Evolutionary conservation across 2,329 filamentous ascomycete species (phyloP), one percentile per base, ranked within the genome.

Genomic region (Fusarium ambrosium): DNA sequence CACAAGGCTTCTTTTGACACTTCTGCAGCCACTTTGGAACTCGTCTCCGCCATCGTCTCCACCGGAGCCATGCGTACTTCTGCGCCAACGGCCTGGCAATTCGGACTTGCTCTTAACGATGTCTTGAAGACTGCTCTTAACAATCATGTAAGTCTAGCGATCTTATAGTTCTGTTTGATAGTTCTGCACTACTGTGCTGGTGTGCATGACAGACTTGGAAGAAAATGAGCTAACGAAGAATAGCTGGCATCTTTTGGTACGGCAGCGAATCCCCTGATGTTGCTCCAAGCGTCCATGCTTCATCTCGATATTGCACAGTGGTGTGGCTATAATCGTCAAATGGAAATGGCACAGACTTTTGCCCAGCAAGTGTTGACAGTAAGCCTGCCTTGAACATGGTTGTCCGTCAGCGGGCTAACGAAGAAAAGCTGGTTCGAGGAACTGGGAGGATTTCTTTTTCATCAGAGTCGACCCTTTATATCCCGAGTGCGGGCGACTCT

Each of bases 231-330:
- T 68, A 22, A 73, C 29, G 6, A 41, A 45, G 3, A 24, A n/a
- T 20, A 78, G 77, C 43, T 78, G 45, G 70, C 72, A 41, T 61
- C 61, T 10, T 68, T 65, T 39, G 65, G 56, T 39, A 53, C 61
- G 20, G 59, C 67, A 34, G 64, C 64, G 14, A 69, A 66, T 39
- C 77, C 77, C 37, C 62, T 75, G 27, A 74, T 69, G 66, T 62
- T 77, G 14, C 69, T 79, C 37, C 77, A 79, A 41, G 75, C 77
- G 6, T 69, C 68, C 64, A 72, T 79, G 60, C 62, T 78, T 10
- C 75, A 78, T 32, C 66, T 79, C 16, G 75, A 79, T 53, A 67
- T 76, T 29, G 73, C 71, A 39, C 71, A 77, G 60, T 78, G 77
- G 77, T 73, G 77, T 29, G 77, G 77, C 4, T 77, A 78, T 11